Base-by-base conservation (phyloP, 2,329 filamentous ascomycete species). In the Aspergillus sp. region DNA sequence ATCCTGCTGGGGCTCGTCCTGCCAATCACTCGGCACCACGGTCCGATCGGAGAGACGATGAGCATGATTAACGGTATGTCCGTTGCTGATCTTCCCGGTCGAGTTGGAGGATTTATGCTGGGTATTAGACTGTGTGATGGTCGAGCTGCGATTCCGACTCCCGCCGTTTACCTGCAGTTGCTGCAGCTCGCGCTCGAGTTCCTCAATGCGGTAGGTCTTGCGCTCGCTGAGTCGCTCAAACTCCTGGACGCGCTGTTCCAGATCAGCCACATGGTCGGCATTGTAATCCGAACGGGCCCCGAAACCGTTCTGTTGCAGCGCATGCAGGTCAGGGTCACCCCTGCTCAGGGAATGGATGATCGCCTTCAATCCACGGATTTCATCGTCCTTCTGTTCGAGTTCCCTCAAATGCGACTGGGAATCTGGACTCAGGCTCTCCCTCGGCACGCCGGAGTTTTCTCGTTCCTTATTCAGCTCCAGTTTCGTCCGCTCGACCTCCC, bases 291-390 rank as follows among this genome's bases (percentile, higher is more conserved):
- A 48, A 30, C 63, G 60, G 4, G 61, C 43, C 41, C 64, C 59
- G 28, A 66, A 53, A 30, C 69, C 72, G 60, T 74, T 74, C 63
- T 76, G 72, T 34, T 66, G 70, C 25, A 72, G 59, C 46, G 71
- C 62, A 41, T 69, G 60, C 25, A 72, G 65, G 59, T 71, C 71
- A 15, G 73, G 68, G 31, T 77, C 77, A 28, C 77, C 92, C 64
- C 92, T 86, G 75, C 93, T 97, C 43, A 99, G 83, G 19, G 92
- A 97, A 78, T 98, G 94, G 63, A 99, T 98, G 73, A 99, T 98
- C 48, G 95, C 94, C 78, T 98, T 99, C 66, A 99, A 85, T 51
- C 95, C 95, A 64, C 94, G 87, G 72, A 99, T 98, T 80, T 99
- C 95, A 70, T 99, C 95, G 71, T 99, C 94, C 74, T 96, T 95